Evolutionary conservation across 495 filamentous ascomycete genomes (phyloP), one percentile per base, ranked within the genome.

Genomic region (Geoglossum glabrum): DNA sequence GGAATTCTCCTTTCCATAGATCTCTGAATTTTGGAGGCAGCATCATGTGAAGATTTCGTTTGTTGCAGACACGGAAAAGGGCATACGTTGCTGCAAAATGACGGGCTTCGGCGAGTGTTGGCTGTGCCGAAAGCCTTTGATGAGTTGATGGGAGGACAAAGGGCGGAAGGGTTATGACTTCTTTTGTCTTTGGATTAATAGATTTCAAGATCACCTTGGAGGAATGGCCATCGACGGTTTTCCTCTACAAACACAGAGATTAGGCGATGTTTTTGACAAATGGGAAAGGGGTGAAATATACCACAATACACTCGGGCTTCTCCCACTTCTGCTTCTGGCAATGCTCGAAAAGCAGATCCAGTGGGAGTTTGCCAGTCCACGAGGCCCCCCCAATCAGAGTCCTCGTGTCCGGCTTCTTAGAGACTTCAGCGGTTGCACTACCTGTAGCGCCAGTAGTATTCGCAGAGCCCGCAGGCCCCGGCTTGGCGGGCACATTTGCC

Each of bases 331-430:
- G 85, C 71, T 89, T 90, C 68, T 95, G 87, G 64, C 86, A 93
- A 72, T 94, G 87, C 75, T 98, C 92, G 19, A 84, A 83, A 57
- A 98, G 80, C 66, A 98, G 74, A 65, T 90, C 92, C 55, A 95
- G 85, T 3, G 92, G 92, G 38, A 98, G 71, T 67, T 98, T 98
- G 36, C 92, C 92, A 0, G 92, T 98, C 93, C 93, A 98, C 66
- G 88, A 95, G 62, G 86, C 79, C 54, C 92, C 92, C 54, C 87
- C 93, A 68, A 98, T 95, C 58, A 98, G 71, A 61, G 86, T 82
- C 69, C 88, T 85, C 56, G 87, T 82, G 31, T 86, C 81, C 38
- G 87, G 86, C 63, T 84, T 85, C 60, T 88, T 88, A 23, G 80
- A 80, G 60, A 72, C 73, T 27, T 83, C 80, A 50, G 72, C 69